Conservation (phyloP, 2,329 filamentous ascomycete species). For the Hymenoscyphus occultus region DNA sequence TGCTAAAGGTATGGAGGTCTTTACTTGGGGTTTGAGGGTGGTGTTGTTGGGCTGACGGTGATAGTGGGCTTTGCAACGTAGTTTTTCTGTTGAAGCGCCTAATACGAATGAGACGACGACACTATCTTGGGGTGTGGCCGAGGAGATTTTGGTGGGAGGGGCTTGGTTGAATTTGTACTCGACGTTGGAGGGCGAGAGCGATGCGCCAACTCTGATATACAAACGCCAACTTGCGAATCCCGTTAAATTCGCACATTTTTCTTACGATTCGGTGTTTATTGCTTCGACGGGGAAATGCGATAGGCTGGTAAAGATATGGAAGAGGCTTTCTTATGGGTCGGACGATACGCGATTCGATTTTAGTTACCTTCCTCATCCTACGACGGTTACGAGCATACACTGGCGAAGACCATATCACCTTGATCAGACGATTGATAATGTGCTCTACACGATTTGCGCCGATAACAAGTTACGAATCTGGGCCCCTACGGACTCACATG, state of each 20-base stretch:
- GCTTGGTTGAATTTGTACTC: conserved; percentile 67
- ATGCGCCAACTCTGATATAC: conserved; percentile 63
- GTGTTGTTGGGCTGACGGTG: conserved; percentile 23
- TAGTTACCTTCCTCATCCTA: conserved; percentile 82
- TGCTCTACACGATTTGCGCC: conserved; percentile 83
- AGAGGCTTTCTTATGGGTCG: conserved; percentile 76
- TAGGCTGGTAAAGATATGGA: conserved; percentile 87
- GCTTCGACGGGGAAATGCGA: conserved; percentile 78
- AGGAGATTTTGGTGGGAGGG: conserved; percentile 81
- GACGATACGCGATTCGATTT: conserved; percentile 87
- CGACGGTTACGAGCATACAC: conserved; percentile 74
- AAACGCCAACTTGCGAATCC: conserved; percentile 69
- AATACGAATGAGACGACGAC: conserved; percentile 44
- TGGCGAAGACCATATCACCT: conserved; percentile 79
- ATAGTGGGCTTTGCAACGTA: conserved; percentile 64
- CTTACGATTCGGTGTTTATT: conserved; percentile 83
- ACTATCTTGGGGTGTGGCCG: conserved; percentile 82
- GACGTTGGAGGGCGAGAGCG: conserved; percentile 36
- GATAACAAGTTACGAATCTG: conserved; percentile 82
- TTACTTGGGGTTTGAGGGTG: conserved; percentile 7
- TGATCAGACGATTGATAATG: conserved; percentile 78
- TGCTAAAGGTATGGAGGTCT: conserved; percentile 60
- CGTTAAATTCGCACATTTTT: conserved; percentile 72
- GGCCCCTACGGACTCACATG: conserved; percentile 71
- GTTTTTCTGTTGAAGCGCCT: conserved; percentile 49